Conservation (phyloP, 163 green algal species). For the Scenedesmus sp. region DNA sequence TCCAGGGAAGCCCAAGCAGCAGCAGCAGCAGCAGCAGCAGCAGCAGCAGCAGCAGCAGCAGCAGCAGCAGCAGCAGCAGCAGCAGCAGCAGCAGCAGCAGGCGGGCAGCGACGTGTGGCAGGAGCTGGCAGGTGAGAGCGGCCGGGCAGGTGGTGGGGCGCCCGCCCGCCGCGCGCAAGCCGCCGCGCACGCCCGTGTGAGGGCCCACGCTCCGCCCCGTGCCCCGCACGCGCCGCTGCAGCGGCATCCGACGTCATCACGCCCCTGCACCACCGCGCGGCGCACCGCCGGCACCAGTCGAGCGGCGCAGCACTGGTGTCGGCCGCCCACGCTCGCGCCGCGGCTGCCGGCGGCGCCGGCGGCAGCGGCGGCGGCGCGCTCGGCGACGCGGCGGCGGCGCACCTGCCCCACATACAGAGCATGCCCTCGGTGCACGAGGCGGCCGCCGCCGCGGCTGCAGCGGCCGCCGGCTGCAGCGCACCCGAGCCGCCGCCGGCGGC, state of each 20-base stretch:
- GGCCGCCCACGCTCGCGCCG: too few relatives aligned
- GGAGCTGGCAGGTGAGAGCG: not conserved
- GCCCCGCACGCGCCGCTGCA: constrained; percentile 10
- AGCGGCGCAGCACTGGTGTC: constrained; percentile 8
- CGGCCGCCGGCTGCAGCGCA: not conserved
- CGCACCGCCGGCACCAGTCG: constrained; percentile 34
- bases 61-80: too few relatives aligned
- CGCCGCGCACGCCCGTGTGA: too few relatives aligned
- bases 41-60: too few relatives aligned
- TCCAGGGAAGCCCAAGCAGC: too few relatives aligned
- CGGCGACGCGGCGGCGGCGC: constrained; percentile 6
- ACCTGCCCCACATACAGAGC: constrained; percentile 36
- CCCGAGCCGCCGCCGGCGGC: not conserved
- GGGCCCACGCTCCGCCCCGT: too few relatives aligned
- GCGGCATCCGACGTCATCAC: constrained; percentile 17
- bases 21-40: constrained; percentile 21
- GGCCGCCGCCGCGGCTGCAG: constrained; percentile 8
- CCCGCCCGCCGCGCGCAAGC: too few relatives aligned
- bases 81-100: constrained; percentile 26
- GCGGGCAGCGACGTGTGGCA: constrained; percentile 9
- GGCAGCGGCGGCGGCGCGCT: not conserved
- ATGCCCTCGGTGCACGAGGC: constrained; percentile 8
- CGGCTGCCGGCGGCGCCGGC: not conserved
- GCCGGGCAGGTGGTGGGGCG: not conserved
- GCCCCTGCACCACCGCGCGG: not conserved